phyloP scores from a whole-genome alignment of 169 alveolate species.

The Blepharisma undulans region DNA sequence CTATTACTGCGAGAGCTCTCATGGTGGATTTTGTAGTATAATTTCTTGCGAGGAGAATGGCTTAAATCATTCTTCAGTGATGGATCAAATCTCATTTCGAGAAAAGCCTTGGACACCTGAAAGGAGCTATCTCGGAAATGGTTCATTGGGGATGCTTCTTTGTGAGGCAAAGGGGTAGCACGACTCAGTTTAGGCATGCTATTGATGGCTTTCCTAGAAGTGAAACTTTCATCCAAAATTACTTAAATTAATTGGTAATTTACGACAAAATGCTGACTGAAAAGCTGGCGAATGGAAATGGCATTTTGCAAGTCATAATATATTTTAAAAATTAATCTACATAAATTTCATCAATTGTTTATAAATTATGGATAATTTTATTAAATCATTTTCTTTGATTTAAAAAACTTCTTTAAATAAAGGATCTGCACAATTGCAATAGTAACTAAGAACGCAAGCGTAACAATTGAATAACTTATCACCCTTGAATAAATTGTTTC shows the following conservation, averaged over 20 bases:
- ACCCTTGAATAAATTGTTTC: constrained; percentile 28
- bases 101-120: not conserved
- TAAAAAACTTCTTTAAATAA: constrained; percentile 21
- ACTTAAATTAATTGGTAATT: not conserved
- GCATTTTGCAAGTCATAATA: too few relatives aligned
- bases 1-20: not conserved
- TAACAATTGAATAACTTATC: not conserved
- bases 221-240: not conserved
- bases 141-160: not conserved
- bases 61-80: not conserved
- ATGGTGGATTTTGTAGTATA: not conserved
- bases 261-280: not conserved
- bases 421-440: constrained; percentile 7
- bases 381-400: constrained; percentile 33
- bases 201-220: not conserved
- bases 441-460: not conserved
- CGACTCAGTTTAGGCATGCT: not conserved
- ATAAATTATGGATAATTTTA: too few relatives aligned
- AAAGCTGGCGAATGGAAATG: not conserved
- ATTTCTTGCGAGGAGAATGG: not conserved
- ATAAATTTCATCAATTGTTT: too few relatives aligned
- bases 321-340: not conserved
- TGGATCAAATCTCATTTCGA: not conserved
- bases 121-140: not conserved
- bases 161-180: not conserved